A percentile compares a stretch with the other conserved stretches of the same genome.
Evolutionary conservation across 1,139 yeast species (phyloP).

Genomic region (Geotrichum europaeum): DNA sequence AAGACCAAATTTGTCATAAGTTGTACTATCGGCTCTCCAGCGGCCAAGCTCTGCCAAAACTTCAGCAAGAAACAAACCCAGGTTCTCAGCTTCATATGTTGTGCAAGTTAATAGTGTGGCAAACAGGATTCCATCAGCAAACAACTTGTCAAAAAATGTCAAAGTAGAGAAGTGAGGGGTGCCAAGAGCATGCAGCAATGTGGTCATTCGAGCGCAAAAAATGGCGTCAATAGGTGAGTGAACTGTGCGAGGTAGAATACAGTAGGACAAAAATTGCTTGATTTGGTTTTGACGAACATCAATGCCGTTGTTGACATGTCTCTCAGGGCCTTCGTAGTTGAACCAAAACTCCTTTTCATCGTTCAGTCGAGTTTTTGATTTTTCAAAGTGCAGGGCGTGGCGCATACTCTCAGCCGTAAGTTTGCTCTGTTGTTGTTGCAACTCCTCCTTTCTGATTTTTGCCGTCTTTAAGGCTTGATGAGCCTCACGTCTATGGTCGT

Average conservation of each 20-base stretch:
- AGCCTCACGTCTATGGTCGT: constrained; percentile 16
- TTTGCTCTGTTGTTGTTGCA: constrained; percentile 23
- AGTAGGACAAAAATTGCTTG: constrained; percentile 48
- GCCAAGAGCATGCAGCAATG: constrained; percentile 42
- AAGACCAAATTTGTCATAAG: constrained; percentile 31
- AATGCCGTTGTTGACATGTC: constrained; percentile 24
- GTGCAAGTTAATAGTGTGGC: constrained; percentile 67
- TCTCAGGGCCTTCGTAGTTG: constrained; percentile 18
- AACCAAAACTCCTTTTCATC: constrained; percentile 36
- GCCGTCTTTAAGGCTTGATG: constrained; percentile 16
- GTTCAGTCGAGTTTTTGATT: constrained; percentile 30
- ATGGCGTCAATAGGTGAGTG: constrained; percentile 86
- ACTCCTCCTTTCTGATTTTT: constrained; percentile 21
- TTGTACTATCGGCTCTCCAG: constrained; percentile 38
- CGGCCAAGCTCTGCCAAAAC: constrained; percentile 44
- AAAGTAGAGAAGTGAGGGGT: constrained; percentile 44
- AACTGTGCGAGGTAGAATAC: constrained; percentile 69
- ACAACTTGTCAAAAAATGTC: constrained; percentile 44
- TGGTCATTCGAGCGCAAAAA: constrained; percentile 57
- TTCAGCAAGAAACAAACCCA: constrained; percentile 68
- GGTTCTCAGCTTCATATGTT: constrained; percentile 70
- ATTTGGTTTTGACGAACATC: constrained; percentile 30
- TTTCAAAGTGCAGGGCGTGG: constrained; percentile 35
- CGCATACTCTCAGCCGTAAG: constrained; percentile 30
- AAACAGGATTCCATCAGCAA: constrained; percentile 47